Conservation (phyloP, 2,329 filamentous ascomycete genomes). For the Fusarium succisae region DNA sequence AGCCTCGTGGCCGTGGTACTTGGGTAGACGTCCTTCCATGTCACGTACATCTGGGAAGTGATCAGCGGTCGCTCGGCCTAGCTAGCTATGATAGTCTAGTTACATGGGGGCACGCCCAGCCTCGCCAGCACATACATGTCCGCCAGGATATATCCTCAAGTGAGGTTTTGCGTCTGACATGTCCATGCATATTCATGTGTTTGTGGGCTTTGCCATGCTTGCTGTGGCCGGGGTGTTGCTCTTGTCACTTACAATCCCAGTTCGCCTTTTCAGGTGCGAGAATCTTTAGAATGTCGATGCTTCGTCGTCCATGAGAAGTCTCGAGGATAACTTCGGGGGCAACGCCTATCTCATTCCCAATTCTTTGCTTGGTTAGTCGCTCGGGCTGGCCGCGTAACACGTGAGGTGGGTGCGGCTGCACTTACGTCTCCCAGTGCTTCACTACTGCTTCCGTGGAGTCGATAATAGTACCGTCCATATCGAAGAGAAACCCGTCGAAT, state of each 20-base stretch:
- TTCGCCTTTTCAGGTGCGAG: conserved; percentile 87
- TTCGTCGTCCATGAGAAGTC: conserved; percentile 89
- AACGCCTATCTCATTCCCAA: conserved; percentile 84
- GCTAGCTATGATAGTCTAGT: not conserved
- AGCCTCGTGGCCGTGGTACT: conserved; percentile 79
- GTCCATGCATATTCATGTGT: not conserved
- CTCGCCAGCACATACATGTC: not conserved
- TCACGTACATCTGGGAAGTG: conserved; percentile 73
- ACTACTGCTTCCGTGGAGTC: conserved; percentile 81
- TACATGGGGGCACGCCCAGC: not conserved
- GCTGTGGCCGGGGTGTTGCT: not conserved
- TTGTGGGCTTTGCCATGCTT: not conserved
- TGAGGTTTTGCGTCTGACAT: not conserved
- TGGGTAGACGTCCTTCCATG: conserved; percentile 81
- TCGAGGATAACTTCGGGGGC: conserved; percentile 85
- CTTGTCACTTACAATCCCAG: conserved; percentile 80
- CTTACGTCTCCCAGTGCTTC: conserved; percentile 79
- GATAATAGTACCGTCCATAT: conserved; percentile 87
- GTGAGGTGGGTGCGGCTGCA: not conserved
- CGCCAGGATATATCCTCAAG: not conserved
- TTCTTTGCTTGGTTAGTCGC: conserved; percentile 54
- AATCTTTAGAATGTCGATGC: conserved; percentile 84
- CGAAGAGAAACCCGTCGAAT: conserved; percentile 71
- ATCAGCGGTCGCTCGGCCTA: conserved; percentile 22
- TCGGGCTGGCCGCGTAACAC: not conserved